These are phyloP conservation scores for Colletotrichum zoysiae DNA, from an alignment of 2,329 filamentous ascomycete genomes.

Conservation along the genomic window DNA sequence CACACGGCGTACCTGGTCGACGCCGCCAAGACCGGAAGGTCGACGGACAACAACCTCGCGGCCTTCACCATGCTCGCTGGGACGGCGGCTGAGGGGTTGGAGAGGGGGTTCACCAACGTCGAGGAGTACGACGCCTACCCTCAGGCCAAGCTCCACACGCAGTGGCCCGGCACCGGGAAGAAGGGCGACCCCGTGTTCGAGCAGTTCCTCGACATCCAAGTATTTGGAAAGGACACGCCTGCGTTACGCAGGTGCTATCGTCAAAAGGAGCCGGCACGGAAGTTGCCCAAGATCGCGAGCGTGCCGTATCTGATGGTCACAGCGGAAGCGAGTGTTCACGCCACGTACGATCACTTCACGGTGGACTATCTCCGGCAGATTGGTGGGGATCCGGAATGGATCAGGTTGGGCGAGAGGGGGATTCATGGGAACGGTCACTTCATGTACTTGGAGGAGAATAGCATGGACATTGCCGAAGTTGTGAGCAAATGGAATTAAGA, in stretches of 20 bases:
- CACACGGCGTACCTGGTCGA: slow-evolving; percentile 60
- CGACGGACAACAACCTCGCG: slow-evolving; percentile 46
- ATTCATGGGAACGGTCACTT: slow-evolving; percentile 69
- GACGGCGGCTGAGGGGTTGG: slow-evolving; percentile 43
- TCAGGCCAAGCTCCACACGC: slow-evolving; percentile 48
- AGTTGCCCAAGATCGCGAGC: slow-evolving; percentile 61
- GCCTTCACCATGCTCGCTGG: slow-evolving; percentile 42
- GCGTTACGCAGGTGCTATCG: slow-evolving; percentile 24
- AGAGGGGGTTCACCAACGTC: slow-evolving; percentile 51
- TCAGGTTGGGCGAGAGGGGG: slow-evolving; percentile 57
- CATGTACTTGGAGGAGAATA: slow-evolving; percentile 67
- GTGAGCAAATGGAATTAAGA: slow-evolving; percentile 54
- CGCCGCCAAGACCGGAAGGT: slow-evolving; percentile 56
- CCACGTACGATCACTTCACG: slow-evolving; percentile 67
- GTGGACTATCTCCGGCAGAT: slow-evolving; percentile 65
- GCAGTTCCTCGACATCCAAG: slow-evolving; percentile 44
- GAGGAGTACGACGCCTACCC: slow-evolving; percentile 44
- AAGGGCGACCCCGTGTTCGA: slow-evolving; percentile 48
- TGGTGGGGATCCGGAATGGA: slow-evolving; percentile 58
- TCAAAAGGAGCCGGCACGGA: slow-evolving; percentile 46
- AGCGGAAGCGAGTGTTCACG: slow-evolving; percentile 66
- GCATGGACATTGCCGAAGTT: slow-evolving; percentile 54
- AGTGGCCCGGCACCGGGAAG: slow-evolving; percentile 54
- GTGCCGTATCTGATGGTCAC: slow-evolving; percentile 65
- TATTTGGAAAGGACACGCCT: slow-evolving; percentile 35